Conservation (phyloP, 495 filamentous ascomycete genomes). For the Aspergillus bridgeri region DNA sequence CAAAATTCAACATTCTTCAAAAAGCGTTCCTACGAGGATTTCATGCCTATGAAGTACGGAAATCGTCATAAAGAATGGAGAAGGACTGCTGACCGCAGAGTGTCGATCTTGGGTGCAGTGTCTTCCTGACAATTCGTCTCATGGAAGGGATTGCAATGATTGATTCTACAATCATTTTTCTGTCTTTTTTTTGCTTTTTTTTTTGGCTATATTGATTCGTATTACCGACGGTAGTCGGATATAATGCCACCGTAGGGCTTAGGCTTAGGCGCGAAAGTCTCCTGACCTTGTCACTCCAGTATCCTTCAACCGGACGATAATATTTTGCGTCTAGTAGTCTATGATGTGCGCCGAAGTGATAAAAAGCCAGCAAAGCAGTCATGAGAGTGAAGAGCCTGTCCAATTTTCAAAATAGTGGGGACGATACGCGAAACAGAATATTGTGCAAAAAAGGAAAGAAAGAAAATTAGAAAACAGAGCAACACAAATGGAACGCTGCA, state of each 20-base stretch:
- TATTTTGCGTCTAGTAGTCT: background rate
- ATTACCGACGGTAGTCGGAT: background rate
- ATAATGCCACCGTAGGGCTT: background rate
- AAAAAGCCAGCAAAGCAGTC: background rate
- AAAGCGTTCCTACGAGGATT: slow-evolving; percentile 60
- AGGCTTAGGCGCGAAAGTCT: background rate
- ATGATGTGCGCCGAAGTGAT: background rate
- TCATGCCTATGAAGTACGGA: slow-evolving; percentile 56
- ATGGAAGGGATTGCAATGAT: slow-evolving; percentile 68
- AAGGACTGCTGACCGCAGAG: slow-evolving; percentile 41
- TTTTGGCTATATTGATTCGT: background rate
- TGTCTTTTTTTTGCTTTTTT: slow-evolving; percentile 13
- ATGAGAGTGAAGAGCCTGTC: background rate
- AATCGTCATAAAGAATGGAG: slow-evolving; percentile 67
- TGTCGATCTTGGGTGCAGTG: slow-evolving; percentile 69
- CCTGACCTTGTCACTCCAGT: background rate
- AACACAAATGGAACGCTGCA: background rate
- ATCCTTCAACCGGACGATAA: background rate
- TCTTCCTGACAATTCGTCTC: slow-evolving; percentile 40
- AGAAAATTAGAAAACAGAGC: background rate
- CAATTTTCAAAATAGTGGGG: background rate
- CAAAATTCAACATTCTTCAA: slow-evolving; percentile 62
- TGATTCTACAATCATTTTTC: slow-evolving; percentile 51
- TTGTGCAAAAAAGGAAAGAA: background rate
- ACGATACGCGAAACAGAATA: background rate